Evolutionary conservation across 1,139 yeast genomes (phyloP), one percentile per base, ranked within the genome.

Genomic region (Suhomyces chickasaworum): DNA sequence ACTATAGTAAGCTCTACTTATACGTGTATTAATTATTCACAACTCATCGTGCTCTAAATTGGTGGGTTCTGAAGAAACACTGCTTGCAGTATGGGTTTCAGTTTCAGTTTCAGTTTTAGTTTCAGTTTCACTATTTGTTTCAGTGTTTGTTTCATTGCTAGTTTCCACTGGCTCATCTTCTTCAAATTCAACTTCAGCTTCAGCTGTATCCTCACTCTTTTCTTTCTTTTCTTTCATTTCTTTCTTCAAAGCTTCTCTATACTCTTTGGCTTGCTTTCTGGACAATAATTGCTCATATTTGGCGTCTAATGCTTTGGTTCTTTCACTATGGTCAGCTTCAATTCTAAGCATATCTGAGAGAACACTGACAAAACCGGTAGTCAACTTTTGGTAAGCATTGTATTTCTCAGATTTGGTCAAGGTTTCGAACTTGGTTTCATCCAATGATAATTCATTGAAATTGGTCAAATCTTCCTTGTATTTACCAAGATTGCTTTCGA

Each of bases 241-340:
- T 44, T 54, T 58, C 48, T 56, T 64, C 52, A 66, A 52, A 54
- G 69, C 68, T 40, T 65, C 68, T 55, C 71, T 69, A 36, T 58
- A 56, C 53, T 65, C 75, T 54, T 61, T 69, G 56, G 63, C 76
- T 47, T 52, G 60, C 54, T 63, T 68, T 61, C 73, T 71, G 49
- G 62, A 69, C 52, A 51, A 49, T 45, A 73, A 61, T 44, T 68
- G 70, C 12, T 61, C 65, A 39, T 67, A 63, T 42, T 68, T 70
- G 23, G 61, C 57, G 36, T 67, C 66, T 54, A 80, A 66, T 8
- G 64, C 63, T 7, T 61, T 58, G 17, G 72, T 54, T 54, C 83
- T 68, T 22, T 70, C 71, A 8, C 62, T 61, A 52, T 80, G 83
- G 25, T 68, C 66, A 12, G 56, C 53, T 49, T 73, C 74, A 33